Conservation (phyloP, 495 filamentous ascomycete genomes). For the Elaphomyces granulatus region DNA sequence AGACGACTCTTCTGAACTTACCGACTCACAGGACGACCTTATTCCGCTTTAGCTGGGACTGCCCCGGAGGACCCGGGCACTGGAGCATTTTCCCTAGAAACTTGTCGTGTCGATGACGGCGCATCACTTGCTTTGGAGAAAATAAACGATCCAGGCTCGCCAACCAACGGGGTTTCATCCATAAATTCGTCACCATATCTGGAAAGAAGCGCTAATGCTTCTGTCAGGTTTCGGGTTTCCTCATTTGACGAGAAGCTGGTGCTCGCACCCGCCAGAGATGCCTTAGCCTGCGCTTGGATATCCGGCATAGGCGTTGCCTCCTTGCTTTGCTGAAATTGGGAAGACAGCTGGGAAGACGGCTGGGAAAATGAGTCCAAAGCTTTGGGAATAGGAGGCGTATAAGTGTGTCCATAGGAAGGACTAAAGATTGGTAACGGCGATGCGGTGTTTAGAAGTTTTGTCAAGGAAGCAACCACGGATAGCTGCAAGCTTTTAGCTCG, state of each 20-base stretch:
- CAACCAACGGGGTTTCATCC: slow-evolving; percentile 80
- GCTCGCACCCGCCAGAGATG: slow-evolving; percentile 19
- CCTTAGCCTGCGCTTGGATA: slow-evolving; percentile 22
- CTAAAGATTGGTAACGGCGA: slow-evolving; percentile 56
- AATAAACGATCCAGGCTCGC: slow-evolving; percentile 76
- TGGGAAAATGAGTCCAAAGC: slow-evolving; percentile 19
- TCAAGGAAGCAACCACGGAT: slow-evolving; percentile 45
- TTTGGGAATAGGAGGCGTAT: slow-evolving; percentile 41
- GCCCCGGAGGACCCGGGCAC: background rate
- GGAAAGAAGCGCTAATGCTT: slow-evolving; percentile 50
- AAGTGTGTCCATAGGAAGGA: slow-evolving; percentile 59
- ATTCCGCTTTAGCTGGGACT: background rate
- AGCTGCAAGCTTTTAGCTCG: slow-evolving; percentile 38
- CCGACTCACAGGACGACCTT: background rate
- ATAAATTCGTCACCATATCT: slow-evolving; percentile 66
- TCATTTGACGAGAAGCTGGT: slow-evolving; percentile 19
- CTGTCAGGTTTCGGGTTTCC: slow-evolving; percentile 44
- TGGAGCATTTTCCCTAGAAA: slow-evolving; percentile 1
- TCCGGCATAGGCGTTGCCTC: slow-evolving; percentile 49
- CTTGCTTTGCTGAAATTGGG: slow-evolving; percentile 34
- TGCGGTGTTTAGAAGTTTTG: slow-evolving; percentile 47
- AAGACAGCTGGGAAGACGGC: slow-evolving; percentile 10
- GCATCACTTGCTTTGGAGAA: slow-evolving; percentile 37
- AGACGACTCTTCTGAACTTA: background rate
- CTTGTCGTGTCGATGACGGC: slow-evolving; percentile 1